Percentiles rank a stretch among this genome's conserved stretches.
Conservation (phyloP, 805 yeast species). For the Hanseniaspora occidentalis region DNA sequence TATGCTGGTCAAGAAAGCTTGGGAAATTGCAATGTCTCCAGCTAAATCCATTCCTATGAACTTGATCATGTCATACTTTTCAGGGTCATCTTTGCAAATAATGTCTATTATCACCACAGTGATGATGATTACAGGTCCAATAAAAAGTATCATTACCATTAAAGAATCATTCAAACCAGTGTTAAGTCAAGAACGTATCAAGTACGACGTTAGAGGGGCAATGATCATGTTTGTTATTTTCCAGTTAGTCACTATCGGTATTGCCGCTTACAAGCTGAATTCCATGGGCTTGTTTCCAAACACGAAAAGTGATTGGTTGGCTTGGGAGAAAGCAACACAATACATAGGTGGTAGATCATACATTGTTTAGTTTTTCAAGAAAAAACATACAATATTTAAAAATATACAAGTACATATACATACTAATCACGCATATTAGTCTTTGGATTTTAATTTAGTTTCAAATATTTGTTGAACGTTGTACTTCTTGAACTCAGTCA, state of each 20-base stretch:
- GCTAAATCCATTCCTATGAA: conserved; percentile 87
- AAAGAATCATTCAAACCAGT: conserved; percentile 41
- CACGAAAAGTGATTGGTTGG: conserved; percentile 79
- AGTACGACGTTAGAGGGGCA: conserved; percentile 21
- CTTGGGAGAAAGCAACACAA: conserved; percentile 50
- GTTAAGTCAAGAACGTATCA: conserved; percentile 23
- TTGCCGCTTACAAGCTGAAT: conserved; percentile 78
- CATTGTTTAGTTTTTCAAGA: conserved; percentile 10
- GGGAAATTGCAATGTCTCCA: conserved; percentile 78
- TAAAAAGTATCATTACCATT: conserved; percentile 55
- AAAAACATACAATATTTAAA: no score
- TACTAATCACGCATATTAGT: conserved; percentile 6
- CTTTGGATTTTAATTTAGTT: conserved; percentile 15
- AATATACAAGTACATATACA: conserved; percentile 4
- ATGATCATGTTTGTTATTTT: conserved; percentile 36
- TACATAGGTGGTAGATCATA: conserved; percentile 14
- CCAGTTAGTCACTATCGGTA: conserved; percentile 43
- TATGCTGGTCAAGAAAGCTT: conserved; percentile 51
- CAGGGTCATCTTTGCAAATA: conserved; percentile 80
- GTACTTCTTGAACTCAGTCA: conserved; percentile 45
- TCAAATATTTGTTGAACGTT: conserved; percentile 75
- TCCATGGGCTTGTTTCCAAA: conserved; percentile 87
- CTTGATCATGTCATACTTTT: conserved; percentile 78
- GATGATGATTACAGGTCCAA: conserved; percentile 68
- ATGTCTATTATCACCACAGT: conserved; percentile 85